Percentiles rank a stretch among this genome's conserved stretches.
These are phyloP conservation scores for Huntiella omanensis DNA, from an alignment of 2,329 filamentous ascomycete genomes.

Conservation along the genomic window DNA sequence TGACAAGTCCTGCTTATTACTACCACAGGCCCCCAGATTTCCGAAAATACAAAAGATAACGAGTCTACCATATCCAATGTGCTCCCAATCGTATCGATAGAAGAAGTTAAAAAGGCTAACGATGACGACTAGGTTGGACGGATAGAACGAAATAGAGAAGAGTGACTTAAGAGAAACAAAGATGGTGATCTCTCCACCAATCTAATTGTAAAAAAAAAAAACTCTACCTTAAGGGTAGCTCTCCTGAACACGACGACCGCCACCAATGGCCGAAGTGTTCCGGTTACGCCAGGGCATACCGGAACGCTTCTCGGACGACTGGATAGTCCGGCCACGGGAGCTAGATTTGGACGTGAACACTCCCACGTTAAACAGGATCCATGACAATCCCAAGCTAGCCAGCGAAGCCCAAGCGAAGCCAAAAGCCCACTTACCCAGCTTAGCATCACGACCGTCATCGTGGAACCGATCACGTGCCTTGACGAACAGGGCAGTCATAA, in stretches of 20 bases:
- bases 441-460: conserved; percentile 32
- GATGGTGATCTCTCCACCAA: too few relatives aligned
- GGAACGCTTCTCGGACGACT: conserved; percentile 8
- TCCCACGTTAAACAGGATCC: conserved; percentile 47
- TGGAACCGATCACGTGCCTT: conserved; percentile 49
- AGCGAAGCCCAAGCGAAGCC: conserved; percentile 62
- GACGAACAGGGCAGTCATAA: conserved; percentile 59
- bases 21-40: too few relatives aligned
- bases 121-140: too few relatives aligned
- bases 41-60: too few relatives aligned
- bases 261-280: conserved; percentile 22
- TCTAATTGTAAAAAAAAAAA: background rate
- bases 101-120: too few relatives aligned
- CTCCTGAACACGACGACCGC: conserved; percentile 46
- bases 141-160: too few relatives aligned
- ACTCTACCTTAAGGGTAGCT: conserved; percentile 36
- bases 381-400: conserved; percentile 45
- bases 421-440: conserved; percentile 48
- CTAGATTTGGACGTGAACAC: conserved; percentile 20
- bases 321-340: conserved; percentile 20
- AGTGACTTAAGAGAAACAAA: too few relatives aligned
- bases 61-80: too few relatives aligned
- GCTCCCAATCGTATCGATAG: too few relatives aligned
- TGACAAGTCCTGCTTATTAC: too few relatives aligned
- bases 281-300: conserved; percentile 11